Base-by-base conservation (phyloP, 2,329 filamentous ascomycete genomes). In the Paraphoma sp. region DNA sequence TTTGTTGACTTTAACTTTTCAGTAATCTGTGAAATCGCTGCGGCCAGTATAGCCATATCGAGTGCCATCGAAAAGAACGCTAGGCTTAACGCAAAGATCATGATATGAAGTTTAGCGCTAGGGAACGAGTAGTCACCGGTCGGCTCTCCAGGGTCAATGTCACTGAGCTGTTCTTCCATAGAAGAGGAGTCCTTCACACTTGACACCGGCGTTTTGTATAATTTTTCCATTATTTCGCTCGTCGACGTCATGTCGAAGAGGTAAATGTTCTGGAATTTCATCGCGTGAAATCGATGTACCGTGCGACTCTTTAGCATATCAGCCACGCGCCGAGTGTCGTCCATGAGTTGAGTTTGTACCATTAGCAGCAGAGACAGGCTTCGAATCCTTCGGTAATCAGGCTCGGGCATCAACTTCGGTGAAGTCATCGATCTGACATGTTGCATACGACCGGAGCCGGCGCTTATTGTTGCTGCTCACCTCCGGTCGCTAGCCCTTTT, bases 21-120 rank as follows among this genome's bases (percentile, higher is more conserved):
- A 0, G 81, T 82, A 48, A 83, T 83, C 10, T 70, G 70, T 1
- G 81, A 81, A 31, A 82, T 82, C 0, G 81, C 81, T 1, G 79
- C 81, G 14, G 76, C 74, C 16, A 83, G 75, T 30, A 78, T 77
- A n/a, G 48, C 43, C 60, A 63, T 67, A 42, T 69, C 66, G 11
- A 69, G 59, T 5, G 64, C 61, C 56, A 67, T 64, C 18, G 66
- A 45, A 29, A 69, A 64, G 6, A 64, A 53, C 10, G 66, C 56
- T 3, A 68, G 30, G 16, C 53, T 53, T 5, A 68, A 52, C 1
- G 62, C 60, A 23, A 61, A 57, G 18, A 69, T 57, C 14, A 67
- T 58, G 14, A 62, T 51, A 41, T 69, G 54, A 9, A 69, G 57
- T 47, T 65, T 69, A 5, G 56, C 17, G 4, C 62, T 64, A 2